Conservation (phyloP, 495 filamentous ascomycete genomes). For the Bathelium albidoporum region DNA sequence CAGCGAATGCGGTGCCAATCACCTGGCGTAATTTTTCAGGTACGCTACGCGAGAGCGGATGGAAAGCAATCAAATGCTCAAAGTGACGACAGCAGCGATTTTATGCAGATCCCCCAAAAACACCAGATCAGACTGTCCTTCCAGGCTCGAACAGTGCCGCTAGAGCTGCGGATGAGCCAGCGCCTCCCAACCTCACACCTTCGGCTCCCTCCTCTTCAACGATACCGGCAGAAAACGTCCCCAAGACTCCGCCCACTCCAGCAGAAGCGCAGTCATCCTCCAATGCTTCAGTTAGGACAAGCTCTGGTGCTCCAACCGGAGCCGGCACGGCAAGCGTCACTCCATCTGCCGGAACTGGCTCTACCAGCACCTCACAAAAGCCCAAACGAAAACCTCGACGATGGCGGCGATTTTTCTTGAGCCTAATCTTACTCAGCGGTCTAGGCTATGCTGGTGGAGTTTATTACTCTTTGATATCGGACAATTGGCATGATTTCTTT, state of each 20-base stretch:
- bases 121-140: conserved; percentile 38
- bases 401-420: conserved; percentile 64
- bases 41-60: not conserved
- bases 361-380: not conserved
- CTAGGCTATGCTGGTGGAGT: conserved; percentile 78
- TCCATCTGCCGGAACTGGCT: conserved; percentile 20
- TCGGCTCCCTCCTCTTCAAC: conserved; percentile 34
- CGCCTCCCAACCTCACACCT: conserved; percentile 40
- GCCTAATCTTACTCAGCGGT: conserved; percentile 59
- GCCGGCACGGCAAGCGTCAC: conserved; percentile 29
- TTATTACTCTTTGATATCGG: conserved; percentile 81
- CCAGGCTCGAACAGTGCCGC: conserved; percentile 48
- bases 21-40: not conserved
- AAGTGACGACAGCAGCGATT: not conserved
- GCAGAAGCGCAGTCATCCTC: conserved; percentile 27
- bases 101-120: conserved; percentile 27
- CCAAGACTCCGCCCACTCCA: conserved; percentile 45
- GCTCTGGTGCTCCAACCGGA: conserved; percentile 21
- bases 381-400: conserved; percentile 57
- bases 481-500: conserved; percentile 99
- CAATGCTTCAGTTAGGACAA: conserved; percentile 17
- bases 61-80: conserved; percentile 44
- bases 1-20: not conserved
- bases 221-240: conserved; percentile 51
- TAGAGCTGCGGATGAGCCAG: conserved; percentile 37